Evolutionary conservation across 805 yeast species (phyloP).

Genomic region (Saccharomycopsis microspora): DNA sequence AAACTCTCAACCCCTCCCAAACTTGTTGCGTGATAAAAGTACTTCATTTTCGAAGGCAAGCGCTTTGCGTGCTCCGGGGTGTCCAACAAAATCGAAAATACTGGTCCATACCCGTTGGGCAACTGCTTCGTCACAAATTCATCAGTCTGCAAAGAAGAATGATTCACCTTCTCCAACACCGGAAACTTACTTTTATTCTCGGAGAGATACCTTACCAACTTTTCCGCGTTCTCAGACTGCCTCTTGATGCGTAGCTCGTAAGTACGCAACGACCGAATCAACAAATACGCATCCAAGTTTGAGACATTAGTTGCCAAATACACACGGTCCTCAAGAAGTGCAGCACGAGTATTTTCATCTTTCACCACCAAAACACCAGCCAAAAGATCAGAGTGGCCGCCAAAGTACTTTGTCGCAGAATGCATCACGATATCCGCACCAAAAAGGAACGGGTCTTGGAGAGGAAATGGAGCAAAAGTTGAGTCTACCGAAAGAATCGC

Average conservation of each 20-base stretch:
- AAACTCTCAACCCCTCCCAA: conserved; percentile 87
- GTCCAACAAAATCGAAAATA: conserved; percentile 52
- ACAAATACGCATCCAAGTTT: conserved; percentile 62
- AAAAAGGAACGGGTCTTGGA: conserved; percentile 66
- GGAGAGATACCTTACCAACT: conserved; percentile 46
- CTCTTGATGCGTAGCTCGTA: conserved; percentile 56
- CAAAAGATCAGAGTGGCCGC: conserved; percentile 88
- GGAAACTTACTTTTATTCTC: conserved; percentile 38
- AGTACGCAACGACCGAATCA: conserved; percentile 74
- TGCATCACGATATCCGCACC: conserved; percentile 89
- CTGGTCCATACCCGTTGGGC: conserved; percentile 60
- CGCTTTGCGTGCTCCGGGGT: conserved; percentile 42
- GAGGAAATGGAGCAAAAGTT: conserved; percentile 91
- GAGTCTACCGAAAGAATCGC: conserved; percentile 69
- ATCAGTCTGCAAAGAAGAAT: conserved; percentile 71
- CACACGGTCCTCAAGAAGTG: conserved; percentile 51
- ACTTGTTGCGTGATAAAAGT: conserved; percentile 86
- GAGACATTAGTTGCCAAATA: conserved; percentile 72
- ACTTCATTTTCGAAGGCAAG: conserved; percentile 54
- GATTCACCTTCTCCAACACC: conserved; percentile 42
- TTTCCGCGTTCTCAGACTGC: conserved; percentile 54
- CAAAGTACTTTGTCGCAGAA: conserved; percentile 87
- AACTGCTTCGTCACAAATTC: conserved; percentile 54
- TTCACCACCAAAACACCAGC: conserved; percentile 75
- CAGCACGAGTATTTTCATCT: conserved; percentile 31